These are phyloP conservation scores for Sclerotinia borealis DNA, from an alignment of 2,329 filamentous ascomycete genomes.

Conservation along the genomic window DNA sequence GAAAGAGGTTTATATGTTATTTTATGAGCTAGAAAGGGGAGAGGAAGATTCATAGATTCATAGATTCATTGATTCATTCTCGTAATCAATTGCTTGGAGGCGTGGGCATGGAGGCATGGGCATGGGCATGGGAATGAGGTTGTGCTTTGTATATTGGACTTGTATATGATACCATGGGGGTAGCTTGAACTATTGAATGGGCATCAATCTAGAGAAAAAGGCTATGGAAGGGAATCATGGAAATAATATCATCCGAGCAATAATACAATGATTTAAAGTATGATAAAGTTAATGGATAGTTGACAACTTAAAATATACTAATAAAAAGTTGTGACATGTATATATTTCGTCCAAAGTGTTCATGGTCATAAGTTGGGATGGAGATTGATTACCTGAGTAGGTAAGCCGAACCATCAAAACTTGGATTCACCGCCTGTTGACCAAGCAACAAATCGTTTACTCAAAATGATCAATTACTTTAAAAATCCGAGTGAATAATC, in stretches of 20 bases:
- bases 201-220: not conserved
- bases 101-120: not conserved
- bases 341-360: not conserved
- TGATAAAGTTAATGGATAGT: too few species aligned
- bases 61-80: slow-evolving; percentile 9
- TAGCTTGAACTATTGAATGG: not conserved
- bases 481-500: not conserved
- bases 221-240: not conserved
- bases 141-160: not conserved
- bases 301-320: too few species aligned
- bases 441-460: not conserved
- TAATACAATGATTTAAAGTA: not conserved
- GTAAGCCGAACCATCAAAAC: not conserved
- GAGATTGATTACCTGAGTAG: too few species aligned
- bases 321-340: not conserved
- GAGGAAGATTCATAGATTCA: slow-evolving; percentile 17
- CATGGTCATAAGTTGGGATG: too few species aligned
- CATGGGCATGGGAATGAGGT: not conserved
- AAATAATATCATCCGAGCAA: not conserved
- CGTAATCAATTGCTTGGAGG: not conserved
- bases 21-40: slow-evolving; percentile 70
- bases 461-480: not conserved
- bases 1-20: slow-evolving; percentile 89
- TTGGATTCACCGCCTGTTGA: not conserved
- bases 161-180: slow-evolving; percentile 4